Percentiles rank a stretch among this genome's conserved stretches.
phyloP scores from a whole-genome alignment of 352 stramenopile genomes.

The Pythium utonaiense region DNA sequence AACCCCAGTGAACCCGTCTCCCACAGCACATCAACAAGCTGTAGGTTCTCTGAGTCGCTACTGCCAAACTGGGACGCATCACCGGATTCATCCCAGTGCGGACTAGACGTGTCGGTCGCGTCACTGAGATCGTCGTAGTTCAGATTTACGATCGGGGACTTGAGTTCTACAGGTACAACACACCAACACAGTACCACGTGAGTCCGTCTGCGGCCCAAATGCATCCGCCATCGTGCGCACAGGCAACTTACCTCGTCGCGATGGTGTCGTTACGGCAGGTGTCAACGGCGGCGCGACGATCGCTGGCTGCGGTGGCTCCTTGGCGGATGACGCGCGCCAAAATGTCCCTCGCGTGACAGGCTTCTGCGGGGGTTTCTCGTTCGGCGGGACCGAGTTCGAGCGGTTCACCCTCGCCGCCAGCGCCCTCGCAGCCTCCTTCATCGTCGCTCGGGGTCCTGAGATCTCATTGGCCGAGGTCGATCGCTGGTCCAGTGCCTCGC shows the following conservation, averaged over 20 bases:
- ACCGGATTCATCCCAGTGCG: conserved; percentile 7
- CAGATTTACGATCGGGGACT: conserved; percentile 15
- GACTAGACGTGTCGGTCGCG: conserved; percentile 14
- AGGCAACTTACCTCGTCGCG: not conserved
- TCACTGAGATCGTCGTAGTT: conserved; percentile 23
- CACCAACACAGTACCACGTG: not conserved
- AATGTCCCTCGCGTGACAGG: conserved; percentile 44
- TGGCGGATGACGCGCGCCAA: conserved; percentile 43
- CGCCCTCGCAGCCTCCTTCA: conserved; percentile 26
- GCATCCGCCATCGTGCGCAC: not conserved
- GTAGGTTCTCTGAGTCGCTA: conserved; percentile 17
- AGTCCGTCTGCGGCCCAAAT: not conserved
- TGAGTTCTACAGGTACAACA: conserved; percentile 1
- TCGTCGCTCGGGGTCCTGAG: conserved; percentile 13
- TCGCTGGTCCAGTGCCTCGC: conserved; percentile 27
- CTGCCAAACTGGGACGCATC: not conserved
- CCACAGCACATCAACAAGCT: conserved; percentile 78
- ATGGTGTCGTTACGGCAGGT: conserved; percentile 8
- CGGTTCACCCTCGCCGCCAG: conserved; percentile 40
- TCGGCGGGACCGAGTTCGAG: conserved; percentile 56
- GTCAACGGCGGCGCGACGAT: not conserved
- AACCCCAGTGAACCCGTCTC: conserved; percentile 75
- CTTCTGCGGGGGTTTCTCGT: conserved; percentile 44
- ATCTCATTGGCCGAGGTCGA: conserved; percentile 36
- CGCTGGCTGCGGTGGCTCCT: conserved; percentile 25